A percentile compares a stretch with the other conserved stretches of the same genome.
These are phyloP conservation scores for Torulaspora delbrueckii DNA, from an alignment of 805 yeast genomes.

Conservation along the genomic window DNA sequence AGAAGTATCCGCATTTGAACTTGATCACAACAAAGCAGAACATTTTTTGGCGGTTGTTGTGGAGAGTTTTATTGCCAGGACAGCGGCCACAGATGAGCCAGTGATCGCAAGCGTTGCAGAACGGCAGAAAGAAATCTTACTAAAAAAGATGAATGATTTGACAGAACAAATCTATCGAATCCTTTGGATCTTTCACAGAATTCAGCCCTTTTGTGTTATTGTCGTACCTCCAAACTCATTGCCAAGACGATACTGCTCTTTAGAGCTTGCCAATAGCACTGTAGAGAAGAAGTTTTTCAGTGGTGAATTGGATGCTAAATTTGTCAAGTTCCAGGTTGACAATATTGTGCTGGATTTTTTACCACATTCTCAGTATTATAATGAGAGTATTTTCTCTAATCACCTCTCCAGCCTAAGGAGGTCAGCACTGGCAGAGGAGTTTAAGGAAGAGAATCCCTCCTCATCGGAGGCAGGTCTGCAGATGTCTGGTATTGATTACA, in stretches of 20 bases:
- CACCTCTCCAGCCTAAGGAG: slow-evolving; percentile 65
- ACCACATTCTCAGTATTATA: slow-evolving; percentile 33
- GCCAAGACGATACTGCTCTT: slow-evolving; percentile 69
- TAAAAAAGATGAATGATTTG: slow-evolving; percentile 30
- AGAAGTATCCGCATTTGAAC: slow-evolving; percentile 88
- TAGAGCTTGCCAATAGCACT: slow-evolving; percentile 88
- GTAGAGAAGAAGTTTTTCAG: slow-evolving; percentile 71
- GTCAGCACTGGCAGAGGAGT: slow-evolving; percentile 46
- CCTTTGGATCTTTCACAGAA: slow-evolving; percentile 53
- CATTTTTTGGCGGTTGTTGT: slow-evolving; percentile 79
- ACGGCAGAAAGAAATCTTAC: slow-evolving; percentile 19
- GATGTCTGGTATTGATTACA: slow-evolving; percentile 72
- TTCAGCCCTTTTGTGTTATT: slow-evolving; percentile 75
- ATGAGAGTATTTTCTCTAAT: slow-evolving; percentile 35
- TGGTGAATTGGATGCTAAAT: slow-evolving; percentile 75
- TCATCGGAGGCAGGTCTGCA: slow-evolving; percentile 41
- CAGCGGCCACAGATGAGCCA: slow-evolving; percentile 9
- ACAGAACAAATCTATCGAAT: slow-evolving; percentile 35
- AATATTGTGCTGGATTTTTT: slow-evolving; percentile 34
- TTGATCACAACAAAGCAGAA: slow-evolving; percentile 46
- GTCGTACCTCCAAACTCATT: slow-evolving; percentile 75
- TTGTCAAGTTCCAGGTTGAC: slow-evolving; percentile 60
- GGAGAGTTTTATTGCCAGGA: slow-evolving; percentile 57
- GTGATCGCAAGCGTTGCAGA: slow-evolving; percentile 6
- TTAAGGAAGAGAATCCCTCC: slow-evolving; percentile 1